Percentiles rank a stretch among this genome's conserved stretches.
These are phyloP conservation scores for Tolypocladium ophioglossoides DNA, from an alignment of 2,329 filamentous ascomycete genomes.

Conservation along the genomic window DNA sequence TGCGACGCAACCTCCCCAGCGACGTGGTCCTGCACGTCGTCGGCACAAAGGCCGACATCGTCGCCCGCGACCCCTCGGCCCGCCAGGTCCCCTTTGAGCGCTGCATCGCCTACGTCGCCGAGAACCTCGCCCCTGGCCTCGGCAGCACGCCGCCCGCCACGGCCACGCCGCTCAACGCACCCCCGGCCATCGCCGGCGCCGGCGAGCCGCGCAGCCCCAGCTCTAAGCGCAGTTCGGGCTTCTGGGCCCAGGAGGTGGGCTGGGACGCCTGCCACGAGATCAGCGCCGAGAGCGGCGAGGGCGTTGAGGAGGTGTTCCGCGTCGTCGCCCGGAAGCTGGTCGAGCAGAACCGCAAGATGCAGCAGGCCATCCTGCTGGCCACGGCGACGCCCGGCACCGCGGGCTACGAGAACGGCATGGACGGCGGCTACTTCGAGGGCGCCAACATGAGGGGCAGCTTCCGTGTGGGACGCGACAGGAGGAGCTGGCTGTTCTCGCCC, in stretches of 20 bases:
- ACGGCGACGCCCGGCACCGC: constrained; percentile 40
- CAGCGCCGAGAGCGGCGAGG: constrained; percentile 85
- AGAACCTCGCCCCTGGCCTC: constrained; percentile 69
- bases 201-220: constrained; percentile 48
- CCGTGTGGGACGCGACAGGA: constrained; percentile 44
- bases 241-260: constrained; percentile 86
- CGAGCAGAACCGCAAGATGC: constrained; percentile 53
- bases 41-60: constrained; percentile 86
- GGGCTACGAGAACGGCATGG: constrained; percentile 32
- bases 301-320: constrained; percentile 92
- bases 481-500: constrained; percentile 49
- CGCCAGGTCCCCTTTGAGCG: constrained; percentile 88
- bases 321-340: constrained; percentile 53
- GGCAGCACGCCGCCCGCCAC: constrained; percentile 58
- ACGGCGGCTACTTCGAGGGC: constrained; percentile 42
- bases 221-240: constrained; percentile 59
- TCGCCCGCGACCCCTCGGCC: constrained; percentile 66
- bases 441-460: constrained; percentile 38
- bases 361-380: constrained; percentile 46
- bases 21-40: constrained; percentile 90
- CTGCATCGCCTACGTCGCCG: constrained; percentile 90
- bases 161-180: constrained; percentile 30
- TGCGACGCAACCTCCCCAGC: constrained; percentile 65
- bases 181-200: constrained; percentile 12
- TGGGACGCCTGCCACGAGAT: constrained; percentile 99